Evolutionary conservation across 768 basidiomycete species (phyloP).

Genomic region (Chalciporus chontae): DNA sequence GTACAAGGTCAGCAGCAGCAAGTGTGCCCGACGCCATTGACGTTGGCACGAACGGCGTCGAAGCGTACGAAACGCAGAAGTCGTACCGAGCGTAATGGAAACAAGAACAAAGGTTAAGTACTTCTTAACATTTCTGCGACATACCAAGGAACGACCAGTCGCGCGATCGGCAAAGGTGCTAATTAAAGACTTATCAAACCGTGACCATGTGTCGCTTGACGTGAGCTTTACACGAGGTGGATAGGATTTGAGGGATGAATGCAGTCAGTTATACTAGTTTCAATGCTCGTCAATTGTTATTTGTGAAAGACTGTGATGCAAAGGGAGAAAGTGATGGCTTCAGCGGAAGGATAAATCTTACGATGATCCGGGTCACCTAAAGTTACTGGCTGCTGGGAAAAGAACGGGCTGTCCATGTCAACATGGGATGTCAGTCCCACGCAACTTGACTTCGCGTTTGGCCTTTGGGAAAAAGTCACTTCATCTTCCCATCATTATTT

Average conservation of each 20-base stretch:
- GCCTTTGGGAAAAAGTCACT: too few species aligned
- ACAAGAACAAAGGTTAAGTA: neutral
- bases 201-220: neutral
- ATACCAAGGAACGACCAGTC: too few species aligned
- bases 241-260: too few species aligned
- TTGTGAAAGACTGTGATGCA: slow-evolving; percentile 4
- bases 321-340: neutral
- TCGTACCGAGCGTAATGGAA: neutral
- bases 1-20: slow-evolving; percentile 1
- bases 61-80: neutral
- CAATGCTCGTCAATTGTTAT: too few species aligned
- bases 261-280: too few species aligned
- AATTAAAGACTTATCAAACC: slow-evolving; percentile 15
- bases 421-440: too few species aligned
- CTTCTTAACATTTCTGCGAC: neutral
- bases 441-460: too few species aligned
- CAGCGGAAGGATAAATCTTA: too few species aligned
- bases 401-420: too few species aligned
- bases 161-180: neutral
- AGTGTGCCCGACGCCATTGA: slow-evolving; percentile 6
- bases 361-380: neutral
- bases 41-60: slow-evolving; percentile 1
- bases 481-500: neutral
- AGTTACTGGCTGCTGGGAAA: neutral
- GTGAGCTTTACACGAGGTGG: too few species aligned